phyloP scores from a whole-genome alignment of 2,329 filamentous ascomycete species.

The Colletotrichum eleusines region DNA sequence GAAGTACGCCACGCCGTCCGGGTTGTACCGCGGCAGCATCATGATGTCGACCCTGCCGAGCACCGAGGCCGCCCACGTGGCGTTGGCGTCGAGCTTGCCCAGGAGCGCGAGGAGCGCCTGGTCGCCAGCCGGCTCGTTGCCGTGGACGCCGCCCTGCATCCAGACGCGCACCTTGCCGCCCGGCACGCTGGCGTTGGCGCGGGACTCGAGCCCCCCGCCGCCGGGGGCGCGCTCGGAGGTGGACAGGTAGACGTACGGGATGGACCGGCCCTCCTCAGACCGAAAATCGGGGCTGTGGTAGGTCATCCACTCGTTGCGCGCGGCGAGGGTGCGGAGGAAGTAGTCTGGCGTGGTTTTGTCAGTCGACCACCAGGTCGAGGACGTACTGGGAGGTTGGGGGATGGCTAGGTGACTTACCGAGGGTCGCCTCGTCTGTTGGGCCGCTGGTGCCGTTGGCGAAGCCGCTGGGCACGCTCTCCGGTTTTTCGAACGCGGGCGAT shows the following conservation, averaged over 20 bases:
- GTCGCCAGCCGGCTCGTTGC: conserved; percentile 51
- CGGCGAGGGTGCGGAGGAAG: conserved; percentile 44
- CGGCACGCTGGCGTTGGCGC: conserved; percentile 34
- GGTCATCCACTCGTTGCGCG: conserved; percentile 45
- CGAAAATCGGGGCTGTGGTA: conserved; percentile 43
- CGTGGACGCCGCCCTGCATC: conserved; percentile 50
- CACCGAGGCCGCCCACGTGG: conserved; percentile 47
- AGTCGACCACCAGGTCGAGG: neutral
- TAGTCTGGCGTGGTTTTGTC: conserved; percentile 34
- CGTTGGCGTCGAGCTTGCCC: conserved; percentile 48
- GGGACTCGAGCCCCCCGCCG: conserved; percentile 3
- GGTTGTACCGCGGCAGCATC: conserved; percentile 50
- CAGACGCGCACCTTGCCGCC: conserved; percentile 49
- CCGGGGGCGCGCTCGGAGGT: conserved; percentile 1
- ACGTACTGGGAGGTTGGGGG: rapidly evolving
- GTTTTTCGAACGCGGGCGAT: conserved; percentile 46
- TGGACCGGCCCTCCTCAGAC: conserved; percentile 45
- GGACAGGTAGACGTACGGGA: conserved; percentile 44
- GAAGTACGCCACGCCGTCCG: conserved; percentile 52
- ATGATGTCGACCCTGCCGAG: conserved; percentile 48
- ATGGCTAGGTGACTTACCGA: conserved; percentile 19
- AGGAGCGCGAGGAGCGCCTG: conserved; percentile 49
- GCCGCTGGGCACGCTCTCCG: conserved; percentile 43
- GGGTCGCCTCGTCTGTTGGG: conserved; percentile 45
- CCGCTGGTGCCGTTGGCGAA: conserved; percentile 48